Evolutionary conservation across 1,139 yeast genomes (phyloP).

Genomic region (Hemisphaericaspora lyxosophila): DNA sequence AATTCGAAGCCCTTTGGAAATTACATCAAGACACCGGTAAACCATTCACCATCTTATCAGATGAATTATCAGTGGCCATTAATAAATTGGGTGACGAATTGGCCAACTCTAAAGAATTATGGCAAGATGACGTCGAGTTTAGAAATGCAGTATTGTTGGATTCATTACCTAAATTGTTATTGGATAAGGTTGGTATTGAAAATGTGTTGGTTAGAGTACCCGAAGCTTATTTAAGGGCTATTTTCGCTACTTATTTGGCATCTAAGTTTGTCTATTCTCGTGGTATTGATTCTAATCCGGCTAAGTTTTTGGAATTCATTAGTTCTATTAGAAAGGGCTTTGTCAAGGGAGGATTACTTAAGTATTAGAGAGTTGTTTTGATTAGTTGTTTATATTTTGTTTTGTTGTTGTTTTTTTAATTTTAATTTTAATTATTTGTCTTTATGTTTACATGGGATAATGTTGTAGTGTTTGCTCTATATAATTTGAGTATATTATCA

Average conservation of each 20-base stretch:
- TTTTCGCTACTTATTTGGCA: slow-evolving; percentile 88
- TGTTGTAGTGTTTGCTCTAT: no score
- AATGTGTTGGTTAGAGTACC: slow-evolving; percentile 78
- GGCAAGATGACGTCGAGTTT: slow-evolving; percentile 78
- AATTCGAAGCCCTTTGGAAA: slow-evolving; percentile 85
- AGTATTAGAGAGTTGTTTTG: slow-evolving; percentile 13
- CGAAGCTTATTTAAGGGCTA: slow-evolving; percentile 79
- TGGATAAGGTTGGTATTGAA: slow-evolving; percentile 74
- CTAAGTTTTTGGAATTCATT: slow-evolving; percentile 76
- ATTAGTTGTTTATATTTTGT: neutral
- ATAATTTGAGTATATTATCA: no score
- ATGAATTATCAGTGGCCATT: slow-evolving; percentile 80
- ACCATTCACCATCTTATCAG: slow-evolving; percentile 79
- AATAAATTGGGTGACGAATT: slow-evolving; percentile 89
- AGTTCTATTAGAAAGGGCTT: slow-evolving; percentile 44
- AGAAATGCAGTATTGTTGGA: slow-evolving; percentile 74
- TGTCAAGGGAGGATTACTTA: slow-evolving; percentile 29
- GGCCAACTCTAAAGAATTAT: slow-evolving; percentile 75
- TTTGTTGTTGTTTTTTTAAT: no score
- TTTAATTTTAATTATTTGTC: no score
- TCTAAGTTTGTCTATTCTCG: slow-evolving; percentile 85
- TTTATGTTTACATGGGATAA: no score
- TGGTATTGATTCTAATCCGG: slow-evolving; percentile 83
- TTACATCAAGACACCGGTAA: slow-evolving; percentile 66
- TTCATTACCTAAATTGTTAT: slow-evolving; percentile 76